Evolutionary conservation across 169 alveolate species (phyloP), one percentile per base, ranked within the genome.

Genomic region (Plasmodium malariae): DNA sequence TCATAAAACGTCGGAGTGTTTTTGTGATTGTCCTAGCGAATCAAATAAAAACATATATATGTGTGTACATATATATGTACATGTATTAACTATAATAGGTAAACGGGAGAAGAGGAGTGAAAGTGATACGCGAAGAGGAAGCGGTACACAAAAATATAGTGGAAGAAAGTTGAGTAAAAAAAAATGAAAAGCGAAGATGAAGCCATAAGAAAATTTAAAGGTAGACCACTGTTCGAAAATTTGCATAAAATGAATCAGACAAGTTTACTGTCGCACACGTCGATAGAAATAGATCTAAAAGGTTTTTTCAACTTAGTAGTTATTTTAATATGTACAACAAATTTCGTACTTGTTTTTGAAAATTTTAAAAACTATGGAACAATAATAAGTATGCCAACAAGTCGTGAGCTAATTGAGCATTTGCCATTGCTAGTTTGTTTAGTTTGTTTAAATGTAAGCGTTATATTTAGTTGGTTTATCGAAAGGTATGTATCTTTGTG

Each of bases 251-350:
- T 78, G 6, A 91, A 73, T 55, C 95, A 96, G 19, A 45, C 88
- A 19, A 94, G 97, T 65, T 80, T 95, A 45, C 80, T 95, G 34
- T 94, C 97, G 1, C 95, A 91, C 72, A 73, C 85, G 30, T 69
- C 96, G 43, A 49, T 88, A 62, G 95, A 94, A 72, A 83, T 95
- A 49, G 93, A 96, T 63, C 73, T 96, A 34, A 91, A 94, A 69
- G 98, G 98, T 1, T 97, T 97, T 71, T 83, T 95, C 49, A 97
- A 97, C 87, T 93, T 97, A 34, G 95, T 94, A 21, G 92, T 93
- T 30, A 94, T 97, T 32, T 88, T 97, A 40, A 93, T 97, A 26
- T 94, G 95, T 32, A 96, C 96, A 32, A 95, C 95, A 40, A 96
- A 97, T 89, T 95, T 97, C 87, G 89, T 98, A 37, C 80, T 96